These are phyloP conservation scores for Syzygium oleosum DNA, from an alignment of 345 rosid species.

Conservation along the genomic window DNA sequence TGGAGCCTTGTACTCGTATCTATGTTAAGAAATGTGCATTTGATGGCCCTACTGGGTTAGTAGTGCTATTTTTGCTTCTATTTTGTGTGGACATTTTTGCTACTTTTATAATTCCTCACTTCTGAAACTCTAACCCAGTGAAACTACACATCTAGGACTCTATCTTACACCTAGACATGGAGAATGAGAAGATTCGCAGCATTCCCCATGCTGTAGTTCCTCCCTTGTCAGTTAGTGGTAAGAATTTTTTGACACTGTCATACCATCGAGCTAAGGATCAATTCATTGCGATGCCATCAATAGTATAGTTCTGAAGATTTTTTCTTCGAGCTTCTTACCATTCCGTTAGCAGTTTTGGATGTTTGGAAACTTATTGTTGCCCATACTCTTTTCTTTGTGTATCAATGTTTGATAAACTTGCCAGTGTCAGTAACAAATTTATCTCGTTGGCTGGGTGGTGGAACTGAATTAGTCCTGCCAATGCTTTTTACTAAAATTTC, in stretches of 20 bases:
- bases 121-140: background rate
- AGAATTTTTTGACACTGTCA: too few species aligned
- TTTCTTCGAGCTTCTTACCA: too few species aligned
- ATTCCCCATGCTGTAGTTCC: slow-evolving; percentile 46
- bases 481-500: background rate
- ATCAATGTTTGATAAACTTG: too few species aligned
- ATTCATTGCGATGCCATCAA: too few species aligned
- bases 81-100: background rate
- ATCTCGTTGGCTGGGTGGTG: background rate
- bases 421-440: too few species aligned
- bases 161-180: slow-evolving; percentile 35
- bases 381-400: too few species aligned
- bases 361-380: too few species aligned
- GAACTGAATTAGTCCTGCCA: background rate
- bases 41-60: background rate
- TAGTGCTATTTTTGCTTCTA: background rate
- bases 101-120: background rate
- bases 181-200: slow-evolving; percentile 57
- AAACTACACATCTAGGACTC: slow-evolving; percentile 24
- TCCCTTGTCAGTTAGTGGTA: too few species aligned
- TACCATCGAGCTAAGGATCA: too few species aligned
- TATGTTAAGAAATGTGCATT: background rate
- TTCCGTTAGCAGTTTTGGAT: too few species aligned
- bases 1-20: background rate
- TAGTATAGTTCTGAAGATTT: too few species aligned